Base-by-base conservation (phyloP, 2,329 filamentous ascomycete species). In the Orbilia ellipsospora region DNA sequence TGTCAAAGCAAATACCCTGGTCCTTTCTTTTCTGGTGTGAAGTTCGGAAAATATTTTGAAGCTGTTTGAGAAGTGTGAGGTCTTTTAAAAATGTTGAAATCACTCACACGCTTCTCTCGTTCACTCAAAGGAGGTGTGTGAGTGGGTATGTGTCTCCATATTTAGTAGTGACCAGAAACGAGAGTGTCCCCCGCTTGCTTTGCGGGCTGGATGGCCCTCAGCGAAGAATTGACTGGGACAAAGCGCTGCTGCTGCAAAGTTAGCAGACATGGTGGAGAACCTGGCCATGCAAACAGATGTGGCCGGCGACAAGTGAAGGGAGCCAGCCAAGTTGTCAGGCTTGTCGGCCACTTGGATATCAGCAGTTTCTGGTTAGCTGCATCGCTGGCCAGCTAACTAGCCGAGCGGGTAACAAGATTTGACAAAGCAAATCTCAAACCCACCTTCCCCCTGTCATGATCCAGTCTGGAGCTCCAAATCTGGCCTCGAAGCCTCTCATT, bases 271-370 rank as follows among this genome's bases (percentile, higher is more conserved):
- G 28, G 26, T 48, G 44, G 44, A 18, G 15, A 48, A 48, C 16
- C 16, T 44, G 12, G 40, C 40, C 2, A 31, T 10, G 36, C 15
- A 15, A 50, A 74, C 67, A 67, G 62, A 74, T 51, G 50, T 74
- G 70, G 70, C 70, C 64, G 70, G 70, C 70, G 63, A 68, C 70
- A 73, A 67, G 55, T 73, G 69, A 73, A 48, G 44, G 44, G 13
- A 50, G 69, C 31, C 31, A 36, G 57, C 48, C 62, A 61, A 61
- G 69, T 36, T 7, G 31, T 73, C 69, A 66, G 55, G 56, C 16
- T 48, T 48, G 44, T 18, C 16, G 44, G 7, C 51, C 13, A 10
- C 44, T 42, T 48, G 51, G 48, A 67, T 50, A 67, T 51, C 54
- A 54, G 54, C 56, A 54, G 42, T 57, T 72, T 72, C 50, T 45